These are phyloP conservation scores for Globisporangium spinosum DNA, from an alignment of 352 stramenopile species.

Conservation along the genomic window DNA sequence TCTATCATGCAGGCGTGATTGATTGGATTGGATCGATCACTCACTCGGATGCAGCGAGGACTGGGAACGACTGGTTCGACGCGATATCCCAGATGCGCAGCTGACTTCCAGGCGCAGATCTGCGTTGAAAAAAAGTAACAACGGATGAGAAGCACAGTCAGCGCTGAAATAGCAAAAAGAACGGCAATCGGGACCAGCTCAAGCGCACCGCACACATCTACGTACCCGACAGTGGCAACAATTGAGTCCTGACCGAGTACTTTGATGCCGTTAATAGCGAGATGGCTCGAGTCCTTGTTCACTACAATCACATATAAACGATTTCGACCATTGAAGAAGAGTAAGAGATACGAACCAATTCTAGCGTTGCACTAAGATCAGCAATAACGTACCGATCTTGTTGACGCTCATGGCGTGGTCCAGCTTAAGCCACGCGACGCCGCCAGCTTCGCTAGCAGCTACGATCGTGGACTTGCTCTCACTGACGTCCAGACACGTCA, in stretches of 20 bases:
- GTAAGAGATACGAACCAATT: not conserved
- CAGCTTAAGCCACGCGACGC: conserved; percentile 66
- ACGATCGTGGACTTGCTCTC: conserved; percentile 46
- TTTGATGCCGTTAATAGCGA: conserved; percentile 66
- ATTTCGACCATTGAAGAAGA: not conserved
- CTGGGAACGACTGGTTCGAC: conserved; percentile 50
- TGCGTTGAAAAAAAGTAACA: conserved; percentile 7
- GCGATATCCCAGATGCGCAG: conserved; percentile 75
- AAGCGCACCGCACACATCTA: not conserved
- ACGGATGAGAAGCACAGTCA: not conserved
- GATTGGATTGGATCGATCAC: conserved; percentile 9
- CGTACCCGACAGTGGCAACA: conserved; percentile 67
- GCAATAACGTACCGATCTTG: conserved; percentile 41
- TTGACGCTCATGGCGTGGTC: conserved; percentile 43
- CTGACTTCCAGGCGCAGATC: conserved; percentile 49
- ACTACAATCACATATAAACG: conserved; percentile 19
- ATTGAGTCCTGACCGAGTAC: conserved; percentile 63
- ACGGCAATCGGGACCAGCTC: too few species aligned
- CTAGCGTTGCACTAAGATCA: not conserved
- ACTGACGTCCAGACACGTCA: conserved; percentile 60
- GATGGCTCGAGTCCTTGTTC: conserved; percentile 45
- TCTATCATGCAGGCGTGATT: not conserved
- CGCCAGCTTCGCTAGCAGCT: conserved; percentile 43
- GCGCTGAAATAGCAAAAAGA: not conserved
- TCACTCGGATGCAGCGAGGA: conserved; percentile 54